A percentile compares a stretch with the other conserved stretches of the same genome.
These are phyloP conservation scores for Colletotrichum graminicola DNA, from an alignment of 2,329 filamentous ascomycete genomes.

Conservation along the genomic window DNA sequence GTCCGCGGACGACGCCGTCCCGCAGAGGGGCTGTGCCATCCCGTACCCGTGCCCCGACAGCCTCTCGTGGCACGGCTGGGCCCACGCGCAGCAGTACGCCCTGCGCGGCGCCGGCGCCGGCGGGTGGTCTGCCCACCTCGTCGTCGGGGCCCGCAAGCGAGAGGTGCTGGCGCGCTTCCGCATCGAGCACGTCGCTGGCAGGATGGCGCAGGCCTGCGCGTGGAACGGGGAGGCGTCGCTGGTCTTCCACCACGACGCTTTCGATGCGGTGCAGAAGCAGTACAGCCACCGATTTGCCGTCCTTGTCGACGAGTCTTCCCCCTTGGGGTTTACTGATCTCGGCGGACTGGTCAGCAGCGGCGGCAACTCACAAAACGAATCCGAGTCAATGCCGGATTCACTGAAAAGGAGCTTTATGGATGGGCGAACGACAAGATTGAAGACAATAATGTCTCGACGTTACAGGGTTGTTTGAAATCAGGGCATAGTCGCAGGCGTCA, in stretches of 20 bases:
- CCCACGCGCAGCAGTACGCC: constrained; percentile 12
- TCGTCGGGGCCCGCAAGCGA: background rate
- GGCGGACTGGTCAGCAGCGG: background rate
- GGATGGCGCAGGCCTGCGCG: background rate
- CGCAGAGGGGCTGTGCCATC: background rate
- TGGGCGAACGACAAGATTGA: background rate
- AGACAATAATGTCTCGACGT: background rate
- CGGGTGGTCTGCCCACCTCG: constrained; percentile 14
- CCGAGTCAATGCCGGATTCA: background rate
- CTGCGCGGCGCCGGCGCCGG: background rate
- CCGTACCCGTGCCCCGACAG: background rate
- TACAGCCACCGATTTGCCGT: background rate
- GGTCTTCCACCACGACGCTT: background rate
- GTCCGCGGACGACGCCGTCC: background rate
- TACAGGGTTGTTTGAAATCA: background rate
- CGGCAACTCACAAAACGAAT: background rate
- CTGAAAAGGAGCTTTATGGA: too few relatives aligned
- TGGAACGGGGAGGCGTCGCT: background rate
- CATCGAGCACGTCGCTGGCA: background rate
- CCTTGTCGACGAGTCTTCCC: background rate
- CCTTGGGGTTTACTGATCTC: background rate
- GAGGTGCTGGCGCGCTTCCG: background rate
- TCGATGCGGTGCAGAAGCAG: background rate
- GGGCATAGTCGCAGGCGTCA: background rate
- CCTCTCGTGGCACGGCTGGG: background rate